A percentile compares a stretch with the other conserved stretches of the same genome.
These are phyloP conservation scores for Xylaria multiplex DNA, from an alignment of 2,329 filamentous ascomycete genomes.

Conservation along the genomic window DNA sequence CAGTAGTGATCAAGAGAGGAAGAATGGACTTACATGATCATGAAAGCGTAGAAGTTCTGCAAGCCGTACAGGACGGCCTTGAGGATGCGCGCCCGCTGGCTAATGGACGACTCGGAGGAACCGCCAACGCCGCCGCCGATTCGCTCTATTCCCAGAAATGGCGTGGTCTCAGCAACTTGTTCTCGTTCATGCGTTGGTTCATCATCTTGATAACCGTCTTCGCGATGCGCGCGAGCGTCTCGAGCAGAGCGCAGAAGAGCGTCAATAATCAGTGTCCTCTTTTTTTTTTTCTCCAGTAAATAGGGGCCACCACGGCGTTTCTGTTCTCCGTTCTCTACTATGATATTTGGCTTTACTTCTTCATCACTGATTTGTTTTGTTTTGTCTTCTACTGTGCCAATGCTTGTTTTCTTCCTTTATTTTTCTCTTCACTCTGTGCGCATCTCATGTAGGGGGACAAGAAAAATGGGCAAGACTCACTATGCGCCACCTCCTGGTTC, in stretches of 20 bases:
- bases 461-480: conserved; percentile 55
- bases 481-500: conserved; percentile 60
- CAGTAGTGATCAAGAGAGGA: not conserved
- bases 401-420: conserved; percentile 9
- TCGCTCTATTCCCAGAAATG: conserved; percentile 77
- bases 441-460: not conserved
- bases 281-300: conserved; percentile 13
- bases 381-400: not conserved
- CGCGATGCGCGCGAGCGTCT: conserved; percentile 32
- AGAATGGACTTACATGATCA: conserved; percentile 86
- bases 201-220: conserved; percentile 33
- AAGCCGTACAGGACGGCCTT: conserved; percentile 87
- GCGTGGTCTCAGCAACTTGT: conserved; percentile 69
- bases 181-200: conserved; percentile 41
- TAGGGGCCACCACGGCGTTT: conserved; percentile 12
- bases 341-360: not conserved
- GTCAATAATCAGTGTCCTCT: conserved; percentile 35
- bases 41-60: conserved; percentile 98
- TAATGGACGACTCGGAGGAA: conserved; percentile 56
- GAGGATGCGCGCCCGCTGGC: conserved; percentile 76
- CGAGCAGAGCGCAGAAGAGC: conserved; percentile 23
- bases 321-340: conserved; percentile 2
- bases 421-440: conserved; percentile 10
- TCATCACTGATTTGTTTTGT: not conserved
- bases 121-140: conserved; percentile 65